Evolutionary conservation across 352 stramenopile genomes (phyloP).

Genomic region (Sclerospora graminicola): DNA sequence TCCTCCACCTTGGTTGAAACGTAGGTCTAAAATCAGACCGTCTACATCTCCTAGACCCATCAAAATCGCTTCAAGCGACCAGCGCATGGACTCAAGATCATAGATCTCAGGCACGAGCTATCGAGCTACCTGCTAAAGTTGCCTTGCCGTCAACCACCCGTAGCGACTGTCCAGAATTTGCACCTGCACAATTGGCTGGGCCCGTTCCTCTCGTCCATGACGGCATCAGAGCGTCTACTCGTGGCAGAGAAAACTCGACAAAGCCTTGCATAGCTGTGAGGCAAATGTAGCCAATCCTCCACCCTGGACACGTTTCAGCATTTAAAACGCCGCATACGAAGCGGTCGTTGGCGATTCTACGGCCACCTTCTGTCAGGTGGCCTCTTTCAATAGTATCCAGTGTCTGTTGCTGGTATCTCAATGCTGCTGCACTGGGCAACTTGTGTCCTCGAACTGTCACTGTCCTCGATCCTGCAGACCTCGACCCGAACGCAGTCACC

Average conservation of each 20-base stretch:
- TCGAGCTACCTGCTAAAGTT: conserved; percentile 10
- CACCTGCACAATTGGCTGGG: not conserved
- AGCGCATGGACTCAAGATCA: conserved; percentile 81
- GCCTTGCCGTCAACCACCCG: not conserved
- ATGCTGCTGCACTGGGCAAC: conserved; percentile 18
- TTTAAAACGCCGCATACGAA: conserved; percentile 66
- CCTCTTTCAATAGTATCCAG: conserved; percentile 37
- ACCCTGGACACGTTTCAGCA: conserved; percentile 57
- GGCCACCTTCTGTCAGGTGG: conserved; percentile 48
- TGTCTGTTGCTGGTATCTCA: conserved; percentile 25
- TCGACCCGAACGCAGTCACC: conserved; percentile 1
- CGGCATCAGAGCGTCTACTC: conserved; percentile 45
- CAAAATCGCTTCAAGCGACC: conserved; percentile 76
- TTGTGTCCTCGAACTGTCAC: conserved; percentile 25
- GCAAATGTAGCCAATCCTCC: conserved; percentile 68
- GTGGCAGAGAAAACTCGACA: conserved; percentile 64
- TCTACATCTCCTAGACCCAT: conserved; percentile 48
- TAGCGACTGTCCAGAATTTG: conserved; percentile 6
- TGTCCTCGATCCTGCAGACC: conserved; percentile 6
- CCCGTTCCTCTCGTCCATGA: conserved; percentile 24
- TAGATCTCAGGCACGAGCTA: conserved; percentile 67
- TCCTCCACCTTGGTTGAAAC: conserved; percentile 65
- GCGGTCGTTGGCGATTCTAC: conserved; percentile 45
- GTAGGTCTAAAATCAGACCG: conserved; percentile 64
- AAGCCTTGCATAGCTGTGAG: conserved; percentile 70